These are phyloP conservation scores for Colletotrichum shisoi DNA, from an alignment of 2,329 filamentous ascomycete species.

Conservation along the genomic window DNA sequence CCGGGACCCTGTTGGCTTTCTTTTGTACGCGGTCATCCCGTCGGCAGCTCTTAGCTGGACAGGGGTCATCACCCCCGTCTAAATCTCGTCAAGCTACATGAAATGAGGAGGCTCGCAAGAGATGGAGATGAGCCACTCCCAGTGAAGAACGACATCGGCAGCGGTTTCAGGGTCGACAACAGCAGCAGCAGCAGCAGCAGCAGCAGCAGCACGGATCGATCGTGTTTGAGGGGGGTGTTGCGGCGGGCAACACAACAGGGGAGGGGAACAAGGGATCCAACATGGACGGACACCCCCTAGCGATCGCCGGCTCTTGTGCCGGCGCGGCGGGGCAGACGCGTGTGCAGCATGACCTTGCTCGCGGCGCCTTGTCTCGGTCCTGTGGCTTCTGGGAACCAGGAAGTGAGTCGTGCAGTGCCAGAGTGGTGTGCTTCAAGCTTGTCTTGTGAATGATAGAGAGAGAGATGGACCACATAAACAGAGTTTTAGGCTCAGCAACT, in stretches of 20 bases:
- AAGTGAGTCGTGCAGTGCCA: not conserved
- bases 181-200: not conserved
- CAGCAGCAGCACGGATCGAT: not conserved
- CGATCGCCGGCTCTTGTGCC: constrained; percentile 34
- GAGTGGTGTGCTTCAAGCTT: not conserved
- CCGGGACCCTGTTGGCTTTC: constrained; percentile 22
- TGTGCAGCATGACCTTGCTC: constrained; percentile 17
- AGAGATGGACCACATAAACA: not conserved
- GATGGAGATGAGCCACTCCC: too few relatives aligned
- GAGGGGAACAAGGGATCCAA: constrained; percentile 18
- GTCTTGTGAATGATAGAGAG: not conserved
- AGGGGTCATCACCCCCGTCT: constrained; percentile 5
- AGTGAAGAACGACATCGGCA: too few relatives aligned
- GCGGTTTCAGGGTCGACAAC: not conserved
- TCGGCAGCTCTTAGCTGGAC: constrained; percentile 16
- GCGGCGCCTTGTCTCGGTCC: not conserved
- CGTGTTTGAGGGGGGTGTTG: not conserved
- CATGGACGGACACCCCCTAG: constrained; percentile 19
- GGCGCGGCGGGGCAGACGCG: constrained; percentile 35
- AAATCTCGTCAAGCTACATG: not conserved
- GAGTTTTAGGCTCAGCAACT: constrained; percentile 17
- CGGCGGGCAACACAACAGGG: not conserved
- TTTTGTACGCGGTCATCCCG: too few relatives aligned
- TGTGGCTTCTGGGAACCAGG: constrained; percentile 10
- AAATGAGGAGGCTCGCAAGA: too few relatives aligned